Evolutionary conservation across 805 yeast species (phyloP).

Genomic region (Phaffomyces antillensis): DNA sequence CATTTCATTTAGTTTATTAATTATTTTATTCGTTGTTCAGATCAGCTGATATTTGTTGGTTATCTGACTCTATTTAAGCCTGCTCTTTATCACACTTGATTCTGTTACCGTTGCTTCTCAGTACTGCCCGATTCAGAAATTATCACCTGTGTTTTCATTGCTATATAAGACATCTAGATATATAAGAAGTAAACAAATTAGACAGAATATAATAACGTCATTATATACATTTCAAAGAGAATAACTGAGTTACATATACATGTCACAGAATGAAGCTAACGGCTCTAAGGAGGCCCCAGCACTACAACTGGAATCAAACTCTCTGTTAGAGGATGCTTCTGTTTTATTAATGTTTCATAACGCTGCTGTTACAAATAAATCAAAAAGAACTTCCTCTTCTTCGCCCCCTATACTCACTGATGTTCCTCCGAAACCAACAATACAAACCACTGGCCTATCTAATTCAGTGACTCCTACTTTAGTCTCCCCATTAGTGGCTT

Average conservation of each 20-base stretch:
- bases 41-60: no score
- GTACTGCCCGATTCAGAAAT: no score
- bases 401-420: not conserved
- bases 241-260: not conserved
- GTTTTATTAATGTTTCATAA: constrained; percentile 55
- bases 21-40: no score
- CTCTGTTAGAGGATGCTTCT: constrained; percentile 51
- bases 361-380: constrained; percentile 31
- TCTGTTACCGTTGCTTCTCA: no score
- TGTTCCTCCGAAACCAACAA: constrained; percentile 8
- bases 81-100: no score
- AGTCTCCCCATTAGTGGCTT: not conserved
- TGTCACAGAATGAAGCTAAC: constrained; percentile 1
- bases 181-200: no score
- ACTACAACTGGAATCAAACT: constrained; percentile 3
- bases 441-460: constrained; percentile 2
- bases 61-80: no score
- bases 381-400: constrained; percentile 1
- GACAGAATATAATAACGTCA: no score
- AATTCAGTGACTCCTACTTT: constrained; percentile 21
- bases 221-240: not conserved
- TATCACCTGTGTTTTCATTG: no score
- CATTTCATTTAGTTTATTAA: no score
- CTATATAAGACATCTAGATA: no score
- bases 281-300: constrained; percentile 1